Conservation (phyloP, 345 rosid species). For the Cardamine occulta region DNA sequence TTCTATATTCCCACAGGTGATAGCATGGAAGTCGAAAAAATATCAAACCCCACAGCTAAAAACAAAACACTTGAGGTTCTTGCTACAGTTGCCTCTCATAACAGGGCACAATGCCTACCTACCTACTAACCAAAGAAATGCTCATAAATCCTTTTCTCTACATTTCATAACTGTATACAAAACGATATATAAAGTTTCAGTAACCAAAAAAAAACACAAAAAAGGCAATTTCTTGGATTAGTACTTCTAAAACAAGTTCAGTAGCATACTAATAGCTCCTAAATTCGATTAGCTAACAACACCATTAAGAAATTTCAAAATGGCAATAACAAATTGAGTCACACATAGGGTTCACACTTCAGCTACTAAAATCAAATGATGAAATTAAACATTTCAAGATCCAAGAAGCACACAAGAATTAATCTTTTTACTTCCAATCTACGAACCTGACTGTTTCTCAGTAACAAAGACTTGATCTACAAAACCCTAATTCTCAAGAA, state of each 20-base stretch:
- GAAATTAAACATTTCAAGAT: constrained; percentile 4
- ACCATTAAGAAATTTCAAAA: background rate
- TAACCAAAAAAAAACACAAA: background rate
- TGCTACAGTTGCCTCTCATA: constrained; percentile 31
- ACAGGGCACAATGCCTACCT: constrained; percentile 29
- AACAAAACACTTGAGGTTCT: constrained; percentile 33
- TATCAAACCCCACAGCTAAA: constrained; percentile 42
- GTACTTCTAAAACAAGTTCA: background rate
- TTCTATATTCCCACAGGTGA: constrained; percentile 49
- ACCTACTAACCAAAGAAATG: constrained; percentile 18
- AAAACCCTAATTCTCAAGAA: constrained; percentile 32
- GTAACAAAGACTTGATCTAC: constrained; percentile 21
- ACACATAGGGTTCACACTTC: background rate
- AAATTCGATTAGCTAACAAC: background rate
- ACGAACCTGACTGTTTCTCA: background rate
- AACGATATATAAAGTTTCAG: background rate
- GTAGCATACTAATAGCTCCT: background rate
- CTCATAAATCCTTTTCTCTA: background rate
- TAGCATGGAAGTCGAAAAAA: constrained; percentile 53
- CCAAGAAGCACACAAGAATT: background rate
- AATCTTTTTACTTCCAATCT: constrained; percentile 8
- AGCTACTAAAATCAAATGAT: background rate
- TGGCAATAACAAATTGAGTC: background rate
- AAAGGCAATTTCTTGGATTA: background rate
- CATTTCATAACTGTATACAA: background rate